Evolutionary conservation across 768 basidiomycete genomes (phyloP), one percentile per base, ranked within the genome.

Genomic region (Dendrothele bispora): DNA sequence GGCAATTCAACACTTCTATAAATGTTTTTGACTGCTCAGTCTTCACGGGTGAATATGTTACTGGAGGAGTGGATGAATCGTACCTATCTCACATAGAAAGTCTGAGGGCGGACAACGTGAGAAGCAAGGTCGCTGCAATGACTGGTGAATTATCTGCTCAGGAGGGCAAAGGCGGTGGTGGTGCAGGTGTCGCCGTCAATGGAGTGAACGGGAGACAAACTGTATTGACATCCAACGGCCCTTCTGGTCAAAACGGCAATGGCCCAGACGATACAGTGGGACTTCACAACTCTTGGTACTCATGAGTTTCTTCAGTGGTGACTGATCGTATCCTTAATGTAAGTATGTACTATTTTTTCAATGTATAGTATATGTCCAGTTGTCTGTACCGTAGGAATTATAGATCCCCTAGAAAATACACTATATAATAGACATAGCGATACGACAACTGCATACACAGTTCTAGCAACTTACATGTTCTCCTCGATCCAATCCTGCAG

Each of bases 21-120:
- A 64, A 70, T 43, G 66, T 73, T 7, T 97, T 98, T 61, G 97
- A 99, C 61, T 98, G 95, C 68, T 98, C 95, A 12, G 95, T 99
- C 20, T 99, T 98, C 69, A 92, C 91, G 7, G 97, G 97, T 37
- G 84, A 97, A 63, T 99, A 99, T 63, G 82, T 98, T 42, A 99
- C 95, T 2, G 95, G 97, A 15, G 88, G 88, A 14, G 88, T 99
- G 21, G 84, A 90, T 56, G 87, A 91, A 55, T 75, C 61, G 37
- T 98, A 99, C 69, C 73, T 99, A 39, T 64, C 71, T 29, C 72
- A 82, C 50, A 60, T 99, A 32, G 91, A 98, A 65, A 72, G 69
- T 29, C 60, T 91, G 46, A 80, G 97, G 17, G 86, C 87, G 29
- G 95, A 98, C 60, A 88, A 90, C 58, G 78, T 79, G 22, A 87